Conservation (phyloP, 441 rosid genomes). For the Melastoma candidum region DNA sequence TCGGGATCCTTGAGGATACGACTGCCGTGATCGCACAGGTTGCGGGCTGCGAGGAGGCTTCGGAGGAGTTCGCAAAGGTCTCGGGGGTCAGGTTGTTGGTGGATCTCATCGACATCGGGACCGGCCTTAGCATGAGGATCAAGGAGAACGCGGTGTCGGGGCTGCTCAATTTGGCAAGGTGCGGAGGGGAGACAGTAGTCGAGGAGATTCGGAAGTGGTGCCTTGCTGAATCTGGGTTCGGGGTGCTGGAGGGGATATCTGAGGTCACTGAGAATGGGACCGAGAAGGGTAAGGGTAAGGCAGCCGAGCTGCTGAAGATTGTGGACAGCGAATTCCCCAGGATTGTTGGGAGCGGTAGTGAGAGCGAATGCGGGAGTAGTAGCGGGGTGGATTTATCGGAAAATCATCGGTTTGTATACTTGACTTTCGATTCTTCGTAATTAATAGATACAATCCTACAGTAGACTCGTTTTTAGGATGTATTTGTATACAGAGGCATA, state of each 20-base stretch:
- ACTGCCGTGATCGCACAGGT: slow-evolving; percentile 85
- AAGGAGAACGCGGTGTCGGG: slow-evolving; percentile 75
- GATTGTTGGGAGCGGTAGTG: slow-evolving; percentile 2
- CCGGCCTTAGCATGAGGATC: slow-evolving; percentile 48
- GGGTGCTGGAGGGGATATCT: slow-evolving; percentile 46
- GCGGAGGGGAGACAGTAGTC: slow-evolving; percentile 39
- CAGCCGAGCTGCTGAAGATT: slow-evolving; percentile 37
- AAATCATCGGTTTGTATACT: too few relatives aligned
- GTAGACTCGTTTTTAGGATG: too few relatives aligned
- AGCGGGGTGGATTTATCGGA: too few relatives aligned
- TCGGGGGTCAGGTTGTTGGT: slow-evolving; percentile 47
- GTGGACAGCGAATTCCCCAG: slow-evolving; percentile 13
- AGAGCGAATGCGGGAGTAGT: too few relatives aligned
- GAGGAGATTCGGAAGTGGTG: slow-evolving; percentile 33
- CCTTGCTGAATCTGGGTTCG: slow-evolving; percentile 11
- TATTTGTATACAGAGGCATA: too few relatives aligned
- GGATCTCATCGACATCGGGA: slow-evolving; percentile 64
- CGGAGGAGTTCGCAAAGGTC: slow-evolving; percentile 43
- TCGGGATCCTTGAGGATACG: slow-evolving; percentile 83
- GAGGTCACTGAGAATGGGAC: slow-evolving; percentile 50
- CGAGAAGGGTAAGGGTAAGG: slow-evolving; percentile 59
- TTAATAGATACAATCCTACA: too few relatives aligned
- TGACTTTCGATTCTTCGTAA: too few relatives aligned
- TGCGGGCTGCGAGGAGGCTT: slow-evolving; percentile 84
- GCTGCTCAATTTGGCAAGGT: slow-evolving; percentile 55